Percentiles rank a stretch among this genome's conserved stretches.
Conservation (phyloP, 495 filamentous ascomycete genomes). For the Daldinia concentrica region DNA sequence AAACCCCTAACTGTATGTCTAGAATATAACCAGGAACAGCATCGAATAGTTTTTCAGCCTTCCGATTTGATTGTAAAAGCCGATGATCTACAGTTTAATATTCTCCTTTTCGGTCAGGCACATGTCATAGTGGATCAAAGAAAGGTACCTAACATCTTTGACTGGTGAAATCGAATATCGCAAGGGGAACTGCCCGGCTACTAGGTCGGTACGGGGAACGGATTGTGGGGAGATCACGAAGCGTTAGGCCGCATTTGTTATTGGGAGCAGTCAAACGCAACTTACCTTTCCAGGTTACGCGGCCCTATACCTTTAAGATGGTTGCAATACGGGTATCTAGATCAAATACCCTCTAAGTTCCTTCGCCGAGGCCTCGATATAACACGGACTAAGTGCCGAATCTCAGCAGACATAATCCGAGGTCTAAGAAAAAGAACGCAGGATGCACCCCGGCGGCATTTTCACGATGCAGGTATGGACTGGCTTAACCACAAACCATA, state of each 20-base stretch:
- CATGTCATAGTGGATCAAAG: slow-evolving; percentile 4
- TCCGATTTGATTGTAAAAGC: background rate
- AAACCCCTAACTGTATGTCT: slow-evolving; percentile 18
- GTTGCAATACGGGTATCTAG: background rate
- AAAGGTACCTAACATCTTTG: slow-evolving; percentile 3
- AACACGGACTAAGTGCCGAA: slow-evolving; percentile 9
- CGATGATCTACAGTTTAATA: slow-evolving; percentile 9
- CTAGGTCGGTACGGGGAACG: slow-evolving; percentile 5
- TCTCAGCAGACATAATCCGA: slow-evolving; percentile 24
- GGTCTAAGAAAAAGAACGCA: background rate
- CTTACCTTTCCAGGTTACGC: background rate
- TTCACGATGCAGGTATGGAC: background rate
- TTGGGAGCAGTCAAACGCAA: background rate
- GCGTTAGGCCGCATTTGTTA: background rate
- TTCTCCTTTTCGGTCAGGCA: slow-evolving; percentile 17
- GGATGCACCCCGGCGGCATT: background rate
- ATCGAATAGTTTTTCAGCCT: background rate
- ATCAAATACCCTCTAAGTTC: background rate
- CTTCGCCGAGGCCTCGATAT: background rate
- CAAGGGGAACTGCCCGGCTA: slow-evolving; percentile 3
- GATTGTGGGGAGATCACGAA: background rate
- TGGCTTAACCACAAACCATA: slow-evolving; percentile 8
- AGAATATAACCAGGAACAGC: slow-evolving; percentile 8
- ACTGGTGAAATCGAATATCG: slow-evolving; percentile 13
- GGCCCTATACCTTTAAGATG: background rate